These are phyloP conservation scores for Starmera quercuum DNA, from an alignment of 805 yeast genomes.

Conservation along the genomic window DNA sequence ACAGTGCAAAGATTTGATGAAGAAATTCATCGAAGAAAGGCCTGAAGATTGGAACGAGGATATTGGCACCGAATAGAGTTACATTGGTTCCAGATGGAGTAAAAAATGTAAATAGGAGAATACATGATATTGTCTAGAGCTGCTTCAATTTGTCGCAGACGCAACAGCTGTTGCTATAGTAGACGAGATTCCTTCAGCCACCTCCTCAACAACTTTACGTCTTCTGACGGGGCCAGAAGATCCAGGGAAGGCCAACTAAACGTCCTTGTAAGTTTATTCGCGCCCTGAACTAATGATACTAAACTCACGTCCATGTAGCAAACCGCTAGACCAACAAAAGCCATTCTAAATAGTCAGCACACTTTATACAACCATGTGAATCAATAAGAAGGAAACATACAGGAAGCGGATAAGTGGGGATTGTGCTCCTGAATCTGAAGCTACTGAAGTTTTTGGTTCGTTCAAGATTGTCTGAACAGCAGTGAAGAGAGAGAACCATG, in stretches of 20 bases:
- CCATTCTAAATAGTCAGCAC: constrained; percentile 35
- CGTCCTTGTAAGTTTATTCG: too few relatives aligned
- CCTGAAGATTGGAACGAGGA: constrained; percentile 82
- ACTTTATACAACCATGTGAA: constrained; percentile 13
- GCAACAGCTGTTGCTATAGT: constrained; percentile 10
- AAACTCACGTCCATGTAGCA: constrained; percentile 48
- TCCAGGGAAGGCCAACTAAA: constrained; percentile 10
- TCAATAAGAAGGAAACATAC: neutral
- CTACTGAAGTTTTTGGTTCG: constrained; percentile 17
- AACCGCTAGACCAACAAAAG: constrained; percentile 39
- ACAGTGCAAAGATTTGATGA: constrained; percentile 67
- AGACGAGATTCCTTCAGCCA: constrained; percentile 16
- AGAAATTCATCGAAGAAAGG: constrained; percentile 64
- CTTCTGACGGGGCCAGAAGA: constrained; percentile 21
- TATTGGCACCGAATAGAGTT: constrained; percentile 43
- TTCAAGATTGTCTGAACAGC: constrained; percentile 32
- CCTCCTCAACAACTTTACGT: constrained; percentile 13
- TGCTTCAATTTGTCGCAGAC: constrained; percentile 7
- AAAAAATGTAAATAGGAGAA: neutral
- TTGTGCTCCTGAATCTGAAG: constrained; percentile 24
- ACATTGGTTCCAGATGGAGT: constrained; percentile 1
- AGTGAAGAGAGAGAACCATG: constrained; percentile 49
- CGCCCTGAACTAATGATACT: too few relatives aligned
- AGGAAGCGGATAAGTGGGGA: neutral
- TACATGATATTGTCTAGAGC: too few relatives aligned